These are phyloP conservation scores for Pichia sp. DNA, from an alignment of 1,139 yeast species.

Conservation along the genomic window DNA sequence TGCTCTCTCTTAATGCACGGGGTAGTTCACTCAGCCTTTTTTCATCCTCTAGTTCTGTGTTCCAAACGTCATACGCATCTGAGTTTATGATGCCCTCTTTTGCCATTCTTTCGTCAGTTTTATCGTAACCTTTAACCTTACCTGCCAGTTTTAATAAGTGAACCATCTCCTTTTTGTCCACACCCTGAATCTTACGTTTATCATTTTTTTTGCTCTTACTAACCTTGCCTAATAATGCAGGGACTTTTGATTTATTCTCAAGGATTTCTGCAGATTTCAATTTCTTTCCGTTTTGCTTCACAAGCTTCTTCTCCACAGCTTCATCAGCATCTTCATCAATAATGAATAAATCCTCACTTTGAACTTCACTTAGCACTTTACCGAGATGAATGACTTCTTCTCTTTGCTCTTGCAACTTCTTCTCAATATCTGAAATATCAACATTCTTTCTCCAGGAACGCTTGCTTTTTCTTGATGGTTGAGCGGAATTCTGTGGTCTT, in stretches of 20 bases:
- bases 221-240: conserved; percentile 42
- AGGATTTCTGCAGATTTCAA: conserved; percentile 74
- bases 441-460: conserved; percentile 95
- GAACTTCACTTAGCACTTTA: conserved; percentile 38
- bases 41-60: conserved; percentile 33
- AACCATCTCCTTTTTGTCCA: conserved; percentile 62
- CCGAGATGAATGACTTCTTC: conserved; percentile 70
- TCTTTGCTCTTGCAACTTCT: conserved; percentile 62
- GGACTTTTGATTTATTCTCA: conserved; percentile 72
- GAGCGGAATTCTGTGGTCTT: conserved; percentile 48
- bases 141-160: conserved; percentile 79
- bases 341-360: conserved; percentile 53
- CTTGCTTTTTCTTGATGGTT: conserved; percentile 86
- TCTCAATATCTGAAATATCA: conserved; percentile 74
- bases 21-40: conserved; percentile 34
- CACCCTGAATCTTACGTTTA: conserved; percentile 51
- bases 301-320: conserved; percentile 37
- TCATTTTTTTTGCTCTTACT: conserved; percentile 35
- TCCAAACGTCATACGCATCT: conserved; percentile 67
- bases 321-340: conserved; percentile 70
- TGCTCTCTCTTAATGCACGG: conserved; percentile 39
- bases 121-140: conserved; percentile 54
- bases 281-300: conserved; percentile 41
- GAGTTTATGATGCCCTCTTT: conserved; percentile 57
- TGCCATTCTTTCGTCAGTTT: conserved; percentile 49